Conservation (phyloP, 495 filamentous ascomycete genomes). For the Lasiosphaeris hirsuta region DNA sequence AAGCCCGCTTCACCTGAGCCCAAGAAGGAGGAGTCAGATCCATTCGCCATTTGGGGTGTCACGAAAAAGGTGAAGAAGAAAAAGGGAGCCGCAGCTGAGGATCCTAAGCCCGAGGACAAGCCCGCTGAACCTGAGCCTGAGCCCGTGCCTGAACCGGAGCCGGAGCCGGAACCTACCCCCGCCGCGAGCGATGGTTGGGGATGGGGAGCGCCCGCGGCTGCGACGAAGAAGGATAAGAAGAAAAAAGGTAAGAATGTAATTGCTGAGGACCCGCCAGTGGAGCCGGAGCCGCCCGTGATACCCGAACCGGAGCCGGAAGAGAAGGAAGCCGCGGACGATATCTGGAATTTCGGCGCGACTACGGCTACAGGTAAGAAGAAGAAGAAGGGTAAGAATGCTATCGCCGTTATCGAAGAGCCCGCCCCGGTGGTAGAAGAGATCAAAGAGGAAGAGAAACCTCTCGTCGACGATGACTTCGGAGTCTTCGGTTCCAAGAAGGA, state of each 20-base stretch:
- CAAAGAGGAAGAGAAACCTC: constrained; percentile 17
- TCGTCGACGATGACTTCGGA: no score
- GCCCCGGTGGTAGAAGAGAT: constrained; percentile 5
- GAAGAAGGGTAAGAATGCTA: constrained; percentile 16
- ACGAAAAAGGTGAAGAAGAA: constrained; percentile 37
- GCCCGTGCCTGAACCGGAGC: not conserved
- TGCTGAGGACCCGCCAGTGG: not conserved
- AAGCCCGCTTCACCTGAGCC: constrained; percentile 8
- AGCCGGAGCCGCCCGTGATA: not conserved
- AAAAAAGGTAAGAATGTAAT: constrained; percentile 17
- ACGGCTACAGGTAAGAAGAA: constrained; percentile 9
- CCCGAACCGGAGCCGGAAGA: constrained; percentile 1
- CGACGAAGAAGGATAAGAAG: constrained; percentile 14
- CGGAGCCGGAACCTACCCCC: not conserved
- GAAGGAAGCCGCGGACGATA: not conserved
- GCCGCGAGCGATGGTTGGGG: constrained; percentile 14
- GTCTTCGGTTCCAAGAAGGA: constrained; percentile 30
- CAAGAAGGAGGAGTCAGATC: constrained; percentile 16
- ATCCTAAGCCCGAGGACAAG: constrained; percentile 16
- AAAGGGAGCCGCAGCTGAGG: constrained; percentile 17
- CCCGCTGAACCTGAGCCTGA: constrained; percentile 12
- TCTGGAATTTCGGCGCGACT: not conserved
- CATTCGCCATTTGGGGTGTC: constrained; percentile 16
- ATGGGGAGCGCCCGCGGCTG: not conserved
- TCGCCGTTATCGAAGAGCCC: not conserved